phyloP scores from a whole-genome alignment of 1,284 basidiomycete species.

The Rhodotorula mucilaginosa region DNA sequence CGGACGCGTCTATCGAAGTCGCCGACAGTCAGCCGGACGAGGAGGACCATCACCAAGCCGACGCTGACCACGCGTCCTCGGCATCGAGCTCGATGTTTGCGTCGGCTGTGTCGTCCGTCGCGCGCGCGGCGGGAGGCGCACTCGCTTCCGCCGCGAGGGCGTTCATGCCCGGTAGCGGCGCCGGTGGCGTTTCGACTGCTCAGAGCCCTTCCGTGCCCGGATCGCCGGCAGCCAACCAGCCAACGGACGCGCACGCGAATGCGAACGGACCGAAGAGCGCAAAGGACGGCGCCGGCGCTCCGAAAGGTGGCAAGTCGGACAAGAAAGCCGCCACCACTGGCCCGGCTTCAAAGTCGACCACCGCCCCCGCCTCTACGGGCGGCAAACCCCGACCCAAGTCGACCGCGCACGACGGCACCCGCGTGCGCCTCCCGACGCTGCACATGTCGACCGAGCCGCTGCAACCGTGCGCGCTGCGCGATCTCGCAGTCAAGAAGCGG shows the following conservation, averaged over 20 bases:
- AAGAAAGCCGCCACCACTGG: too few species aligned
- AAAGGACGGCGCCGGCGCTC: too few species aligned
- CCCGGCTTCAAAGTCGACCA: too few species aligned
- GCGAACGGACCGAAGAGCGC: too few species aligned
- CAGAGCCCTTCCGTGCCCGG: neutral
- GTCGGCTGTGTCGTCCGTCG: neutral
- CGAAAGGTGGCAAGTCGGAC: too few species aligned
- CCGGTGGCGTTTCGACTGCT: neutral
- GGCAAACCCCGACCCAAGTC: neutral
- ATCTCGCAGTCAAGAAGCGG: neutral
- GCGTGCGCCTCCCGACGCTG: neutral
- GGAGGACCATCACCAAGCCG: neutral
- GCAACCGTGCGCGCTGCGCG: neutral
- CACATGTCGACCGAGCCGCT: neutral
- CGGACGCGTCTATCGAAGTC: neutral
- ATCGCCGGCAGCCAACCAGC: too few species aligned
- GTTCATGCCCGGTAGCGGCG: neutral
- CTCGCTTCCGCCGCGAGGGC: slow-evolving; percentile 4
- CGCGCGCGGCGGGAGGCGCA: neutral
- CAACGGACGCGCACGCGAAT: too few species aligned
- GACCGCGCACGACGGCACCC: neutral
- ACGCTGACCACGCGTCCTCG: neutral
- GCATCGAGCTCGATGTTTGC: neutral
- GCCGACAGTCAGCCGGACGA: neutral
- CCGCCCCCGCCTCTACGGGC: neutral